These are phyloP conservation scores for Phaeomoniella chlamydospora DNA, from an alignment of 2,329 filamentous ascomycete species.

Conservation along the genomic window DNA sequence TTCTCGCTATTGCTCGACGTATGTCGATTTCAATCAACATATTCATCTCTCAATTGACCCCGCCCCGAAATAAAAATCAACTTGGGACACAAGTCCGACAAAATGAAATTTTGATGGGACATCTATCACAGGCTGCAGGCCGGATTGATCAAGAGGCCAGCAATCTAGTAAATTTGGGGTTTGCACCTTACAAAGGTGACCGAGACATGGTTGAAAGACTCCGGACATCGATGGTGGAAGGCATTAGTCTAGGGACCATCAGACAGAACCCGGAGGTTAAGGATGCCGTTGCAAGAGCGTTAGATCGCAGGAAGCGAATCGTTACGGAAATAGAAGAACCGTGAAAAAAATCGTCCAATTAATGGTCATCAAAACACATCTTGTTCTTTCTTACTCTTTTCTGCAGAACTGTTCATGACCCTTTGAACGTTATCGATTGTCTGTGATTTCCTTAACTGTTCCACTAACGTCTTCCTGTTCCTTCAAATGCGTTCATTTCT, in stretches of 20 bases:
- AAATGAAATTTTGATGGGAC: constrained; percentile 31
- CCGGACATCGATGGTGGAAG: constrained; percentile 63
- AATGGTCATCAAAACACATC: no score
- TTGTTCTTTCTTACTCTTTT: no score
- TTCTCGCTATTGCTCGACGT: constrained; percentile 61
- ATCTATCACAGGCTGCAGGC: constrained; percentile 46
- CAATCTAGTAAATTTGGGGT: constrained; percentile 60
- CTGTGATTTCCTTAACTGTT: no score
- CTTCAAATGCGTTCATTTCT: no score
- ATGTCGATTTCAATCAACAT: constrained; percentile 67
- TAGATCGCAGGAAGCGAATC: constrained; percentile 30
- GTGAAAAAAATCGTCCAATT: no score
- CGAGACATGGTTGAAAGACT: constrained; percentile 47
- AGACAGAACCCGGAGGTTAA: constrained; percentile 66
- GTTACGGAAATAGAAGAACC: background rate
- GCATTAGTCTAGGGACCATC: constrained; percentile 76
- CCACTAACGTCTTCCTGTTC: no score
- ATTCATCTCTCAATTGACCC: constrained; percentile 67
- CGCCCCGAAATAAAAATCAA: constrained; percentile 34
- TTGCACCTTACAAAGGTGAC: constrained; percentile 69
- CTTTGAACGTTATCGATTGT: no score
- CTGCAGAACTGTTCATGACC: no score
- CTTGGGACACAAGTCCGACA: background rate
- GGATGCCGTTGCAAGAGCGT: constrained; percentile 56
- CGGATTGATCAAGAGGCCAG: constrained; percentile 54